A percentile compares a stretch with the other conserved stretches of the same genome.
phyloP scores from a whole-genome alignment of 1,139 yeast genomes.

The Kluyveromyces sp. region DNA sequence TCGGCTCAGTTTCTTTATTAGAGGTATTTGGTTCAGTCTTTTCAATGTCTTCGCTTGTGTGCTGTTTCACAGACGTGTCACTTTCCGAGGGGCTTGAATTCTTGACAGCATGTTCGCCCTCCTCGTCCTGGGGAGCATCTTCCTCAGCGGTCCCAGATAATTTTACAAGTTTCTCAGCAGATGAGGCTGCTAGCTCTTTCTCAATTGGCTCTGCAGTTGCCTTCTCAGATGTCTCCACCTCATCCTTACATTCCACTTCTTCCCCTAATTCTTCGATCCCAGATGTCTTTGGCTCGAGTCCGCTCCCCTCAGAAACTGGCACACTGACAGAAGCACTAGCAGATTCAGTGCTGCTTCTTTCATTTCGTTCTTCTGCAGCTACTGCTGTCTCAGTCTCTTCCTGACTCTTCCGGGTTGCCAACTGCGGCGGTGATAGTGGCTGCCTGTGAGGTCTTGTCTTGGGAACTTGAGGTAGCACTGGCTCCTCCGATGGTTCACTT shows the following conservation, averaged over 20 bases:
- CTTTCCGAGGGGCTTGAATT: background rate
- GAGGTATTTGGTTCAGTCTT: background rate
- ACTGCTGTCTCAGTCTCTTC: background rate
- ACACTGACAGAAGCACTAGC: too few species aligned
- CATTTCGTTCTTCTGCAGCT: background rate
- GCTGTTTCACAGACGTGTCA: background rate
- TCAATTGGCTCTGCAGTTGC: too few species aligned
- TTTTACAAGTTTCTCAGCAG: too few species aligned
- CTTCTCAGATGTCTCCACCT: background rate
- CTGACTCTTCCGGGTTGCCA: background rate
- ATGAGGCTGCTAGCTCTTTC: background rate
- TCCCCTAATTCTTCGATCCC: background rate
- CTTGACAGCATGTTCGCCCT: background rate
- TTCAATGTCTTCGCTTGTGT: background rate
- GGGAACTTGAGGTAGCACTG: conserved; percentile 17
- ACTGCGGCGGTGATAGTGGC: background rate
- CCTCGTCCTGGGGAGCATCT: background rate
- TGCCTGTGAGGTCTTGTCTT: background rate
- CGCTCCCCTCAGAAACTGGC: too few species aligned
- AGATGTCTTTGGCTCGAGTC: too few species aligned
- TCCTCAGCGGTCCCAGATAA: too few species aligned
- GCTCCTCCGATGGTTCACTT: background rate
- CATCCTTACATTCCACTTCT: background rate
- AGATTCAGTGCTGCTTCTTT: background rate
- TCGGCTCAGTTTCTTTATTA: conserved; percentile 2